Conservation (phyloP, 352 stramenopile species). For the Phytopythium montanum region DNA sequence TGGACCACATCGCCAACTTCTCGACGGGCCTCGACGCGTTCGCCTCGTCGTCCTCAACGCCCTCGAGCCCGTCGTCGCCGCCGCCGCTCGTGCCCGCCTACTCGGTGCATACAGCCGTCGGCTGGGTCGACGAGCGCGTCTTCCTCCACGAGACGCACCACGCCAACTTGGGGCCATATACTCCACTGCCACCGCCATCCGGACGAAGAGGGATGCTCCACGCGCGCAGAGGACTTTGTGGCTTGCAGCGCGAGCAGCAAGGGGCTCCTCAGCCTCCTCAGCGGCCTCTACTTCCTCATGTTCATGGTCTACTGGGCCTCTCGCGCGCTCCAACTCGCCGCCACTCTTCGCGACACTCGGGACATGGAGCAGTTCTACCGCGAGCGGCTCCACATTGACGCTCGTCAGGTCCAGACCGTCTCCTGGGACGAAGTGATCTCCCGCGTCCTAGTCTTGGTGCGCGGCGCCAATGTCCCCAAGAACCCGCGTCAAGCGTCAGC, state of each 20-base stretch:
- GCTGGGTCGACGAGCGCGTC: background rate
- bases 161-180: slow-evolving; percentile 59
- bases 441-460: slow-evolving; percentile 70
- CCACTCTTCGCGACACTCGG: slow-evolving; percentile 81
- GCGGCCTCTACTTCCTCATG: slow-evolving; percentile 92
- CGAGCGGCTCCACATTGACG: slow-evolving; percentile 87
- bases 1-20: slow-evolving; percentile 50
- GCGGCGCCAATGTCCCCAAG: slow-evolving; percentile 65
- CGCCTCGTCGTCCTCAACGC: background rate
- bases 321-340: slow-evolving; percentile 75
- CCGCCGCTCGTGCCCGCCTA: slow-evolving; percentile 6
- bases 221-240: slow-evolving; percentile 66
- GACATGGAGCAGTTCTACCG: slow-evolving; percentile 93
- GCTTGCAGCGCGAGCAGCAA: slow-evolving; percentile 56
- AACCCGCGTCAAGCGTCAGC: slow-evolving; percentile 83
- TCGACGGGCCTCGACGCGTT: slow-evolving; percentile 20
- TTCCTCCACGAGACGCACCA: background rate
- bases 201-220: slow-evolving; percentile 78
- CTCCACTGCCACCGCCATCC: slow-evolving; percentile 68
- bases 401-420: slow-evolving; percentile 79
- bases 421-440: slow-evolving; percentile 89
- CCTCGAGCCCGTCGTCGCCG: slow-evolving; percentile 4
- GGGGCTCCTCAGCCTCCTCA: slow-evolving; percentile 56
- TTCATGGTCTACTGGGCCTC: slow-evolving; percentile 94
- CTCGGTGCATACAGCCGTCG: slow-evolving; percentile 8